Conservation (phyloP, 2,329 filamentous ascomycete species). For the Diaporthe aspalathi region DNA sequence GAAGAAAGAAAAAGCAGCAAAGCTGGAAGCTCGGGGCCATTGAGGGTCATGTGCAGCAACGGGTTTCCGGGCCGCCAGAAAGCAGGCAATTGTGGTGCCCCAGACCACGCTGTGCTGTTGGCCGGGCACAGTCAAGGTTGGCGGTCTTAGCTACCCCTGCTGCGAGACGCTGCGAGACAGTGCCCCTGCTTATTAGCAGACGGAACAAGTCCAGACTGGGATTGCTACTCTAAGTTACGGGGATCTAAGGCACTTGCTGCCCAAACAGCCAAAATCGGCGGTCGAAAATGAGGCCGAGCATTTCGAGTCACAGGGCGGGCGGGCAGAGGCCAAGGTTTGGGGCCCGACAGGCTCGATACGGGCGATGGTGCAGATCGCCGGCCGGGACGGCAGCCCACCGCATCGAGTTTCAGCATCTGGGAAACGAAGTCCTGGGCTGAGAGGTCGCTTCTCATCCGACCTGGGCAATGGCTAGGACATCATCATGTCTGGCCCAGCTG, state of each 20-base stretch:
- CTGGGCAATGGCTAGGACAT: too few species aligned
- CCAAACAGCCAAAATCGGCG: background rate
- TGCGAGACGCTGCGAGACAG: too few species aligned
- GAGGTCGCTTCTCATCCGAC: too few species aligned
- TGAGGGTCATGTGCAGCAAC: background rate
- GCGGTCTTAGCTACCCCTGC: too few species aligned
- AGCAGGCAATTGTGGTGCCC: background rate
- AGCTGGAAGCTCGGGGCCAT: background rate
- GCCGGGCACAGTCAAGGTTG: too few species aligned
- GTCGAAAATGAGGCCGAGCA: constrained; percentile 47
- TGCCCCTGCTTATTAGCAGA: too few species aligned
- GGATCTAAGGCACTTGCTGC: background rate
- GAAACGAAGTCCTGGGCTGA: background rate
- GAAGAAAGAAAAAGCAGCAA: background rate
- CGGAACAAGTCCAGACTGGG: too few species aligned
- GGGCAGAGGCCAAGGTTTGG: constrained; percentile 57
- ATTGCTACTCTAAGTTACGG: too few species aligned
- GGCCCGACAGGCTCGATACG: constrained; percentile 56
- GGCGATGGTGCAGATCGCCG: constrained; percentile 71
- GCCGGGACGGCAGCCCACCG: constrained; percentile 65
- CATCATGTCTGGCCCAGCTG: too few species aligned
- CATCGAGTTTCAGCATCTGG: background rate
- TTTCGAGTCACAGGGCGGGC: constrained; percentile 51
- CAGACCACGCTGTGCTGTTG: background rate
- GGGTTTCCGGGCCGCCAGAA: background rate